These are phyloP conservation scores for Verruconis gallopava DNA, from an alignment of 2,329 filamentous ascomycete species.

Conservation along the genomic window DNA sequence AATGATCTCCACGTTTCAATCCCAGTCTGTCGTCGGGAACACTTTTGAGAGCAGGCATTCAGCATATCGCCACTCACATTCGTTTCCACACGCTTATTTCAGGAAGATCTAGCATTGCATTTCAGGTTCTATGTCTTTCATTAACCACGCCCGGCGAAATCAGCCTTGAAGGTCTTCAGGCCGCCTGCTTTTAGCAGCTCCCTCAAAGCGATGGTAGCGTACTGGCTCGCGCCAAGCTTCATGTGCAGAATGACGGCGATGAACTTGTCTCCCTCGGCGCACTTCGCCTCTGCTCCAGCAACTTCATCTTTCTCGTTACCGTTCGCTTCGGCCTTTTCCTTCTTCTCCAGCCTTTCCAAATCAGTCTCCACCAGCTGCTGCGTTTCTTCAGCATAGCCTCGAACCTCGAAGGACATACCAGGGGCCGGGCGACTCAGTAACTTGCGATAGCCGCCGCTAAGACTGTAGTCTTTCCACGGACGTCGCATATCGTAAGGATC, in stretches of 20 bases:
- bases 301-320: slow-evolving; percentile 12
- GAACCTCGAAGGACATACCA: slow-evolving; percentile 54
- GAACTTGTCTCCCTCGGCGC: slow-evolving; percentile 29
- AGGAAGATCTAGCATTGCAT: no score
- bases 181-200: slow-evolving; percentile 62
- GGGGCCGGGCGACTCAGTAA: slow-evolving; percentile 58
- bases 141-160: slow-evolving; percentile 3
- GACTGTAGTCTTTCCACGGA: slow-evolving; percentile 71
- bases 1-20: no score
- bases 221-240: slow-evolving; percentile 65
- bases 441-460: slow-evolving; percentile 81
- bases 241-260: slow-evolving; percentile 60
- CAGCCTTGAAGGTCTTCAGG: slow-evolving; percentile 20
- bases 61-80: no score
- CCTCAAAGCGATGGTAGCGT: slow-evolving; percentile 70
- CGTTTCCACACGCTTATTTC: no score
- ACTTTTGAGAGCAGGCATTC: no score
- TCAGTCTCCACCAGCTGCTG: slow-evolving; percentile 88
- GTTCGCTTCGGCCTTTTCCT: slow-evolving; percentile 14
- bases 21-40: no score
- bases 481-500: slow-evolving; percentile 81
- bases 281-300: slow-evolving; percentile 7
- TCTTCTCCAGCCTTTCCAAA: slow-evolving; percentile 13
- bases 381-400: slow-evolving; percentile 53
- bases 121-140: neutral